A percentile compares a stretch with the other conserved stretches of the same genome.
Evolutionary conservation across 495 filamentous ascomycete species (phyloP).

Genomic region (Talaromyces trachyspermus): DNA sequence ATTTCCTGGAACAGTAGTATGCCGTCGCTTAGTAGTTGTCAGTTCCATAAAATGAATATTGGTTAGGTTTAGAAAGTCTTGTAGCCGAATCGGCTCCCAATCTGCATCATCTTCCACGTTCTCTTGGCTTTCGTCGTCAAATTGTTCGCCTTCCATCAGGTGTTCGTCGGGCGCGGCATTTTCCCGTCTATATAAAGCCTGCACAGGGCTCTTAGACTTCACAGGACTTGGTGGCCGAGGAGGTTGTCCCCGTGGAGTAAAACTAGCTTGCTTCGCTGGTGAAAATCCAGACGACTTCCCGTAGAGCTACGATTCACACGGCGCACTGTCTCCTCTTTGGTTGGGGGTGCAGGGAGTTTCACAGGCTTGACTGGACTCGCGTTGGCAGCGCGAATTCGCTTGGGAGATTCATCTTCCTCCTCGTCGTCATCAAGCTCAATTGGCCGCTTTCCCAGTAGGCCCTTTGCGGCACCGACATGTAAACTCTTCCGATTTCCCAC

Average conservation of each 20-base stretch:
- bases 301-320: slow-evolving; percentile 28
- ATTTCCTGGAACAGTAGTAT: slow-evolving; percentile 63
- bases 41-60: slow-evolving; percentile 97
- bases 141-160: slow-evolving; percentile 15
- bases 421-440: slow-evolving; percentile 65
- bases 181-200: slow-evolving; percentile 5
- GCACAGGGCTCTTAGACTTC: slow-evolving; percentile 17
- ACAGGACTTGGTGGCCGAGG: slow-evolving; percentile 1
- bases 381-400: slow-evolving; percentile 61
- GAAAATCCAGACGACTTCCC: slow-evolving; percentile 4
- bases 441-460: slow-evolving; percentile 68
- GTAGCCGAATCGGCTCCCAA: slow-evolving; percentile 69
- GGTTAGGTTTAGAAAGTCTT: slow-evolving; percentile 91
- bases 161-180: neutral
- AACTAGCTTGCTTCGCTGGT: slow-evolving; percentile 5
- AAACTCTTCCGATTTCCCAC: slow-evolving; percentile 67
- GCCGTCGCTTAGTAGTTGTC: slow-evolving; percentile 80
- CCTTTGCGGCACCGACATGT: slow-evolving; percentile 65
- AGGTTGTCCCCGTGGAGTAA: slow-evolving; percentile 1
- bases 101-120: slow-evolving; percentile 24
- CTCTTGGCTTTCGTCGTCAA: slow-evolving; percentile 14
- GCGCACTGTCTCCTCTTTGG: slow-evolving; percentile 54
- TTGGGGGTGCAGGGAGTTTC: slow-evolving; percentile 56
- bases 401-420: slow-evolving; percentile 55
- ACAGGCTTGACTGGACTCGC: slow-evolving; percentile 74